Evolutionary conservation across 2,329 filamentous ascomycete species (phyloP), one percentile per base, ranked within the genome.

Genomic region (Aspergillus hortae): DNA sequence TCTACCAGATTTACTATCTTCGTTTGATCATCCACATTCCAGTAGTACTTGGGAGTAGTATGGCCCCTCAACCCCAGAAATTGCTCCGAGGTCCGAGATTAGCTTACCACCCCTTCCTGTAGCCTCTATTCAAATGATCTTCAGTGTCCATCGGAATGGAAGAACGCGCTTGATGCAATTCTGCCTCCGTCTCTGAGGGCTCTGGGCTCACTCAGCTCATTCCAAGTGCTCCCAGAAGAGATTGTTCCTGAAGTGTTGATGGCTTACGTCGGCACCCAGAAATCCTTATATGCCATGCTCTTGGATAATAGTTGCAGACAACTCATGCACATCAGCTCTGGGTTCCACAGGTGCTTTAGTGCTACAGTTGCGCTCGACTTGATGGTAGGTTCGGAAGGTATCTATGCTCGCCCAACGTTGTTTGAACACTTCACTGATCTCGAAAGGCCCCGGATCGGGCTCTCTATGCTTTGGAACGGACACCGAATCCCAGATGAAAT

Each of bases 331-430:
- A 30, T 11, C 46, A 68, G 67, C 44, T 69, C 66, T 15, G 67
- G 67, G 6, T 70, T 71, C 44, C 67, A 71, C 48, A 62, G 67
- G 49, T 70, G 68, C 50, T 70, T 70, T 44, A 70, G 67, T 17
- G 69, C 64, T 49, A 69, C 68, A 1, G 63, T 70, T 41, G 67
- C 68, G 10, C 54, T 70, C 21, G 70, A 70, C 47, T 58, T 71
- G 27, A 47, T 71, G 12, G 54, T 70, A 25, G 66, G 68, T 52
- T 63, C 64, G 6, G 62, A 68, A 50, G 61, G 63, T 67, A 54
- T 33, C 54, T 51, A 11, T 10, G 21, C 19, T 35, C 33, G 25
- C 30, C 23, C 38, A 19, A 14, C 2, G 3, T 1, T 15, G 7
- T 9, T 14, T 30, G 17, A 15, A 19, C 14, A 32, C 27, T 33